These are phyloP conservation scores for Chionographis japonica DNA, from an alignment of 106 monocot species.

Conservation along the genomic window DNA sequence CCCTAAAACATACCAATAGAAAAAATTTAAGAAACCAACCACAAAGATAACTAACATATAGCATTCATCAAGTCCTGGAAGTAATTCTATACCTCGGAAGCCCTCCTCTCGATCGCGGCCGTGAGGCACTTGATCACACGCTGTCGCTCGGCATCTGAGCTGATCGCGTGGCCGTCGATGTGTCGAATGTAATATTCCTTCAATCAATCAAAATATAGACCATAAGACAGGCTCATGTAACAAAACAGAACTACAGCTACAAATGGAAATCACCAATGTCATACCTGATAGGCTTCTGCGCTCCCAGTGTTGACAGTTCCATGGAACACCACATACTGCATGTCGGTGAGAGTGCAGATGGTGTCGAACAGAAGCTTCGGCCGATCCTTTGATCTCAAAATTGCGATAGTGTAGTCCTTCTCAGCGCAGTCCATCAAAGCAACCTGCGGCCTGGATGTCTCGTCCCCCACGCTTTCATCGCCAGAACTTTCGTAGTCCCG, in stretches of 20 bases:
- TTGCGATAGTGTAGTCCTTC: slow-evolving; percentile 50
- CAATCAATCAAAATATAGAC: neutral
- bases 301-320: slow-evolving; percentile 36
- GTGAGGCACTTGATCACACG: slow-evolving; percentile 31
- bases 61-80: too few relatives aligned
- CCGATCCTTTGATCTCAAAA: slow-evolving; percentile 48
- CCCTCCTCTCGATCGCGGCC: slow-evolving; percentile 40
- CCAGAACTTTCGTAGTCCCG: slow-evolving; percentile 25
- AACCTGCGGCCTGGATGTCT: slow-evolving; percentile 21
- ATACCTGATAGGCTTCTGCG: slow-evolving; percentile 45
- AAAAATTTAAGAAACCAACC: neutral
- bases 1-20: slow-evolving; percentile 11
- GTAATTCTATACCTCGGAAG: slow-evolving; percentile 14
- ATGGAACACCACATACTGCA: slow-evolving; percentile 67
- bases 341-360: slow-evolving; percentile 52
- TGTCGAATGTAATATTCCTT: slow-evolving; percentile 57
- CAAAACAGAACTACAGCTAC: neutral
- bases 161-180: slow-evolving; percentile 28
- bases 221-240: neutral
- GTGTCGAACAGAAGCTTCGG: slow-evolving; percentile 74
- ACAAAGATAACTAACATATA: neutral
- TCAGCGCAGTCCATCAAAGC: slow-evolving; percentile 39
- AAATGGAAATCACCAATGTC: neutral
- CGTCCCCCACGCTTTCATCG: neutral
- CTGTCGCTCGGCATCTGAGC: slow-evolving; percentile 35